Evolutionary conservation across 2,329 filamentous ascomycete genomes (phyloP).

Genomic region (Fusarium xylarioides): DNA sequence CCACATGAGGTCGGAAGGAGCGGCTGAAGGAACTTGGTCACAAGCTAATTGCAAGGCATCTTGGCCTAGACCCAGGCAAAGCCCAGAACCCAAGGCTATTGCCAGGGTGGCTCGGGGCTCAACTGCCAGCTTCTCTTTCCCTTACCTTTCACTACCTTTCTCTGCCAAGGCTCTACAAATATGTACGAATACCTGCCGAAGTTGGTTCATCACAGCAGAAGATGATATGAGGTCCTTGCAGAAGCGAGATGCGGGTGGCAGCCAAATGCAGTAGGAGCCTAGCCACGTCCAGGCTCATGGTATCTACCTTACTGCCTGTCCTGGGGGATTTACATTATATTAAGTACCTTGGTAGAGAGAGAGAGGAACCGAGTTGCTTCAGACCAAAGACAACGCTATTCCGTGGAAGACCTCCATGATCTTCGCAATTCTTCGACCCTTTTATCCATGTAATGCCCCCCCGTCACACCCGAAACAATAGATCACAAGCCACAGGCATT

Average conservation of each 20-base stretch:
- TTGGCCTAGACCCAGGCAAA: neutral
- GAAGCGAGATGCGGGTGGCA: neutral
- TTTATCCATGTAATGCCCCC: constrained; percentile 12
- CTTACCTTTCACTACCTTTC: neutral
- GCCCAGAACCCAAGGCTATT: neutral
- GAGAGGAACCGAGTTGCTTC: neutral
- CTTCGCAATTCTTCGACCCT: constrained; percentile 2
- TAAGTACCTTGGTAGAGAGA: neutral
- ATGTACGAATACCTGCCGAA: neutral
- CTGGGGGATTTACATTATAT: neutral
- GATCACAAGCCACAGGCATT: constrained; percentile 28
- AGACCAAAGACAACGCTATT: constrained; percentile 1
- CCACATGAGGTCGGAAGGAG: constrained; percentile 21
- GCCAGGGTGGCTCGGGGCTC: neutral
- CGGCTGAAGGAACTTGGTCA: constrained; percentile 21
- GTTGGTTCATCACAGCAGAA: neutral
- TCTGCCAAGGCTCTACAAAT: neutral
- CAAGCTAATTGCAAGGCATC: constrained; percentile 10
- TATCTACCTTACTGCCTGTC: neutral
- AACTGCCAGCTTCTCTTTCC: neutral
- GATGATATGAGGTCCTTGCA: neutral
- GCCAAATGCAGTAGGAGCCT: neutral
- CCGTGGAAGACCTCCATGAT: neutral
- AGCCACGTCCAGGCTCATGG: neutral
- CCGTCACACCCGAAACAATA: constrained; percentile 38